Percentiles rank a stretch among this genome's conserved stretches.
Evolutionary conservation across 805 yeast genomes (phyloP).

Genomic region (Spathaspora arborariae): DNA sequence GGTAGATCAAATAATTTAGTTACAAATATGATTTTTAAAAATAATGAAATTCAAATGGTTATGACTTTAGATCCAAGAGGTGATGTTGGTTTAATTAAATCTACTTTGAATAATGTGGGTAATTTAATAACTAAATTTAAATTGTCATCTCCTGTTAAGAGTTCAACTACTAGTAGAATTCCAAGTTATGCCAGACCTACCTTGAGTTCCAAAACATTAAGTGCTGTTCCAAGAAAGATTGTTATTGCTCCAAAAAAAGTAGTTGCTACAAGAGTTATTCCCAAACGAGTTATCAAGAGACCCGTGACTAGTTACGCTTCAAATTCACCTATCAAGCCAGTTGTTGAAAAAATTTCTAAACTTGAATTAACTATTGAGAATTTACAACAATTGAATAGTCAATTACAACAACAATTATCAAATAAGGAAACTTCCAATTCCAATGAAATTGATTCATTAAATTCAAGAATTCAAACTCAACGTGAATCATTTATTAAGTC

Average conservation of each 20-base stretch:
- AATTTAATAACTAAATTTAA: constrained; percentile 18
- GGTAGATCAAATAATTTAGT: constrained; percentile 23
- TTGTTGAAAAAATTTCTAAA: not conserved
- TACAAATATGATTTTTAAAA: constrained; percentile 24
- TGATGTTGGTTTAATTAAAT: constrained; percentile 19
- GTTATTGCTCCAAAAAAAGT: not conserved
- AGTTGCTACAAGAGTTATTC: not conserved
- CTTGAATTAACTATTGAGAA: not conserved
- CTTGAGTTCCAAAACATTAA: constrained; percentile 14
- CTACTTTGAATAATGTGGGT: constrained; percentile 24
- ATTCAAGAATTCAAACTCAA: not conserved
- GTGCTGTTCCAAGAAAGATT: not conserved
- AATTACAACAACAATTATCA: not conserved
- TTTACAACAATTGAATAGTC: not conserved
- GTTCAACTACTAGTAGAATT: constrained; percentile 4
- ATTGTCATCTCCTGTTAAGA: constrained; percentile 1
- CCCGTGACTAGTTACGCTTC: not conserved
- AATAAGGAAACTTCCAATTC: not conserved
- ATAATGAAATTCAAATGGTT: constrained; percentile 16
- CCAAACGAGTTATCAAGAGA: not conserved
- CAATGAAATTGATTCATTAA: not conserved
- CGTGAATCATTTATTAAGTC: not conserved
- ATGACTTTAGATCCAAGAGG: constrained; percentile 26
- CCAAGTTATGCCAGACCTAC: constrained; percentile 35
- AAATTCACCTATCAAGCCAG: not conserved